These are phyloP conservation scores for Colletotrichum gigasporum DNA, from an alignment of 2,329 filamentous ascomycete genomes.

Conservation along the genomic window DNA sequence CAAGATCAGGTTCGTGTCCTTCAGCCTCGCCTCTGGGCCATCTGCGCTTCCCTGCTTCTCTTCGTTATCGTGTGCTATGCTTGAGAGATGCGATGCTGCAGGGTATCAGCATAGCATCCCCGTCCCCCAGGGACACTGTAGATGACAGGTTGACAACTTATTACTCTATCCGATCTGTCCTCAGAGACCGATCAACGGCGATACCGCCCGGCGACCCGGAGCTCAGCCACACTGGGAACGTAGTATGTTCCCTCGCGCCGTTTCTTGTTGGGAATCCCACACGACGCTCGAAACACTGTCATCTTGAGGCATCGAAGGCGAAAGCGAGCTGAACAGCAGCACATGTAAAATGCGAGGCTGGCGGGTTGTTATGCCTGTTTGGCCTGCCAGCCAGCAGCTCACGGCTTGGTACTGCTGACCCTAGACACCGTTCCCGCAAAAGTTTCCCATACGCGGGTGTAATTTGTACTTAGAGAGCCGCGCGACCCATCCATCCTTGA, in stretches of 20 bases:
- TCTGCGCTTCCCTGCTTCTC: not conserved
- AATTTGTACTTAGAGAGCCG: constrained; percentile 29
- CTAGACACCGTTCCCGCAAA: constrained; percentile 24
- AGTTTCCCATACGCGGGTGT: constrained; percentile 16
- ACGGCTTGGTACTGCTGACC: constrained; percentile 1
- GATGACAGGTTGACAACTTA: constrained; percentile 12
- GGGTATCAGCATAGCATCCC: not conserved
- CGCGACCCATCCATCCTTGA: constrained; percentile 26
- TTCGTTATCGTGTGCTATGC: not conserved
- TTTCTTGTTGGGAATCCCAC: constrained; percentile 8
- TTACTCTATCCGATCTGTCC: constrained; percentile 13
- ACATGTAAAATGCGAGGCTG: constrained; percentile 3
- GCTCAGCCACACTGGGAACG: constrained; percentile 30
- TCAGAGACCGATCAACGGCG: constrained; percentile 23
- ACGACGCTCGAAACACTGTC: not conserved
- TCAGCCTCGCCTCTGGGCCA: constrained; percentile 15
- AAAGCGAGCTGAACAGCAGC: not conserved
- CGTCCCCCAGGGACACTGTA: not conserved
- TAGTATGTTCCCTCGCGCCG: constrained; percentile 8
- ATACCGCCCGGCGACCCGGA: constrained; percentile 24
- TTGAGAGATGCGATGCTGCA: not conserved
- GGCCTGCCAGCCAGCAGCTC: not conserved
- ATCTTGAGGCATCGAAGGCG: not conserved
- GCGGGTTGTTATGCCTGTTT: too few species aligned
- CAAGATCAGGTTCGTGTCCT: not conserved